Evolutionary conservation across 1,284 basidiomycete genomes (phyloP).

Genomic region (Ganoderma leucocontextum): DNA sequence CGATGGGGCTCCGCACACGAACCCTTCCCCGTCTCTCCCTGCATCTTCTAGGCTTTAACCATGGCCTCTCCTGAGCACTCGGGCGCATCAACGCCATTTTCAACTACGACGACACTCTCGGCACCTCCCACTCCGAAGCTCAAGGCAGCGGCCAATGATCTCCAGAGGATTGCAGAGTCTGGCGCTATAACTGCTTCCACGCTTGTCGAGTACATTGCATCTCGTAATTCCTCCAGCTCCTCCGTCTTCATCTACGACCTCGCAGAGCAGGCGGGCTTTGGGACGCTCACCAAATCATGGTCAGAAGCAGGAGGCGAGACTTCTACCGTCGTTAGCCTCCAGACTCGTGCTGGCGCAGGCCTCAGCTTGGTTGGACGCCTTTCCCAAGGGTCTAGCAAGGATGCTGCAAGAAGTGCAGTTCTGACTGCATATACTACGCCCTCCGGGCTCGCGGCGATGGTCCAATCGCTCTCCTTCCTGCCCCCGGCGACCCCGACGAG

Average conservation of each 20-base stretch:
- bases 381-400: constrained; percentile 78
- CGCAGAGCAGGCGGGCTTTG: constrained; percentile 82
- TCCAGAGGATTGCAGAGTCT: constrained; percentile 37
- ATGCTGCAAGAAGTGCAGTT: constrained; percentile 61
- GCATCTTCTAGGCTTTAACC: constrained; percentile 15
- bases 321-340: constrained; percentile 72
- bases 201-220: constrained; percentile 72
- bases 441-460: constrained; percentile 79
- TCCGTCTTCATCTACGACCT: constrained; percentile 83
- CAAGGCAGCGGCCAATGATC: constrained; percentile 33
- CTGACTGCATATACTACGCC: constrained; percentile 84
- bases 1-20: neutral
- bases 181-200: constrained; percentile 60
- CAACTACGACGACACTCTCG: constrained; percentile 44
- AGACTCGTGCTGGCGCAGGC: constrained; percentile 91
- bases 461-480: constrained; percentile 72
- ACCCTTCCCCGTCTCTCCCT: constrained; percentile 12
- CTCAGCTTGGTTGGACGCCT: constrained; percentile 84
- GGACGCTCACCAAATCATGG: constrained; percentile 72
- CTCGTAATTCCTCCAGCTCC: constrained; percentile 61
- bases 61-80: constrained; percentile 39
- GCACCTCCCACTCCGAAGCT: constrained; percentile 42
- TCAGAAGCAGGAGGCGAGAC: constrained; percentile 46
- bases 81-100: constrained; percentile 42
- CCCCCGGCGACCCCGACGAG: constrained; percentile 66